phyloP scores from a whole-genome alignment of 2,329 filamentous ascomycete species.

The Endoconidiophora polonica region DNA sequence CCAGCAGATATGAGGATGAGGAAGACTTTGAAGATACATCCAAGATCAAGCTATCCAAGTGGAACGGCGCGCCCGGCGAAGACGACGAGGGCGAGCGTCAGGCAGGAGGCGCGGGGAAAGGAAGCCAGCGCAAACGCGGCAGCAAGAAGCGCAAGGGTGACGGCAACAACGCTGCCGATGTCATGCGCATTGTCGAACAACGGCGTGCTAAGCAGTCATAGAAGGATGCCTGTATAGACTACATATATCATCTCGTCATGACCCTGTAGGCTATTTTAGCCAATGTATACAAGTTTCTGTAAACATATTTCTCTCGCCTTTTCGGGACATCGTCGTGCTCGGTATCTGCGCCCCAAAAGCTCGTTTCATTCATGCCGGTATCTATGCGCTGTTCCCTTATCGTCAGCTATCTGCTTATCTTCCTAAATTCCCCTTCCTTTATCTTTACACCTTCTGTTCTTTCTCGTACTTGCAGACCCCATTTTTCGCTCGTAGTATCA shows the following conservation, averaged over 20 bases:
- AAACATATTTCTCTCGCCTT: no score
- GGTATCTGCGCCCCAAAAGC: no score
- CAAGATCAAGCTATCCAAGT: constrained; percentile 51
- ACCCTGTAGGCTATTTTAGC: no score
- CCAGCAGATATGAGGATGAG: constrained; percentile 71
- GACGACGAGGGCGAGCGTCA: constrained; percentile 28
- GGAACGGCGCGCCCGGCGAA: constrained; percentile 33
- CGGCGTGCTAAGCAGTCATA: constrained; percentile 16
- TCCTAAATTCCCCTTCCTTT: no score
- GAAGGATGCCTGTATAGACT: not conserved
- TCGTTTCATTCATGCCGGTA: no score
- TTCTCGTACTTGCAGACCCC: no score
- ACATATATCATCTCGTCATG: not conserved
- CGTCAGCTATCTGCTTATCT: no score
- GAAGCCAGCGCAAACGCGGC: constrained; percentile 47
- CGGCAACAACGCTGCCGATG: constrained; percentile 61
- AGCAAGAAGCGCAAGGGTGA: constrained; percentile 64
- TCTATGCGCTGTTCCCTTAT: not conserved
- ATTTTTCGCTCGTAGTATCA: no score
- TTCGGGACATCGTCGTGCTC: no score
- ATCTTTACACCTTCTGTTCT: no score
- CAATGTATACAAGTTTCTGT: no score
- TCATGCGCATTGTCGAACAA: constrained; percentile 60
- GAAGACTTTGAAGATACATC: constrained; percentile 51
- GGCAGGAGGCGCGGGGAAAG: constrained; percentile 19